Base-by-base conservation (phyloP, 1,284 basidiomycete genomes). In the Leucoagaricus sp. region DNA sequence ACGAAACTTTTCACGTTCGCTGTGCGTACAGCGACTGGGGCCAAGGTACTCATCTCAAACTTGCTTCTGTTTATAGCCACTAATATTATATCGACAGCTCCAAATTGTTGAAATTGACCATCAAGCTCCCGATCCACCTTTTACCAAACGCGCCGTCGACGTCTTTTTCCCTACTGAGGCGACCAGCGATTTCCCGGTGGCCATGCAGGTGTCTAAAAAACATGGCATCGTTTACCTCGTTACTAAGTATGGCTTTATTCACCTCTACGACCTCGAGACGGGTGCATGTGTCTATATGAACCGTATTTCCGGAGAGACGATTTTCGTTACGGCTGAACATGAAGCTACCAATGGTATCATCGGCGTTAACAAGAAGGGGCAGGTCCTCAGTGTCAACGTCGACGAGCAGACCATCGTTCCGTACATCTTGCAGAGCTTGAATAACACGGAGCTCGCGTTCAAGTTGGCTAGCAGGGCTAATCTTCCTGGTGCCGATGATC, bases 241-340 rank as follows among this genome's bases (percentile, higher is more conserved):
- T 68, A 99, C 97, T 60, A 99, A 99, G 74, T 99, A 95, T 72
- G 97, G 97, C 50, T 99, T 99, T 78, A 98, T 99, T 68, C 97
- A 99, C 76, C 85, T 99, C 15, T 99, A 99, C 76, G 97, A 99
- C 75, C 85, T 99, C 63, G 97, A 99, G 75, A 87, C 92, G n/a
- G 97, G 96, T 59, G 91, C 94, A 52, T 99, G 97, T 79, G 89
- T 99, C 65, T 99, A 99, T 83, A 99, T 99, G 97, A 99, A 99
- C 84, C 92, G 97, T 63, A 99, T 99, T 72, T 97, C 94, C 49
- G 96, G 97, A 45, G 97, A 99, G 78, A 99, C 97, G 48, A 98
- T 99, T 73, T 99, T 99, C 74, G 96, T 98, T 50, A 98, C 97
- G 6, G 93, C 96, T 17, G 95, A 98, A 68, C 94, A 98, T 72